Conservation (phyloP, 208 protist species). For the Crithidia thermophila region DNA sequence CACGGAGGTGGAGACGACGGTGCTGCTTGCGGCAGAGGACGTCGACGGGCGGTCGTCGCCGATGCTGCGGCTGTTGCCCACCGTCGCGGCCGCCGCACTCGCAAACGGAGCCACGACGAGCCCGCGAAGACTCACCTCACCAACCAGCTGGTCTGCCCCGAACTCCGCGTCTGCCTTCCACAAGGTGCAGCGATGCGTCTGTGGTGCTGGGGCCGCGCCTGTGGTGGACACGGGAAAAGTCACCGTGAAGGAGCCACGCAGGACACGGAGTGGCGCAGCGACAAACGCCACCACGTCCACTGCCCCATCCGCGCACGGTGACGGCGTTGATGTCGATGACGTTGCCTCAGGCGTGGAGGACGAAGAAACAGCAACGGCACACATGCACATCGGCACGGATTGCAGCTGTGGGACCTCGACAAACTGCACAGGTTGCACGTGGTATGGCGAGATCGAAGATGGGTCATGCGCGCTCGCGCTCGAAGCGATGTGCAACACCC, state of each 20-base stretch:
- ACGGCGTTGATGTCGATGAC: background rate
- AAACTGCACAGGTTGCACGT: conserved; percentile 39
- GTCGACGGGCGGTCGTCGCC: background rate
- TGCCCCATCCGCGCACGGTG: background rate
- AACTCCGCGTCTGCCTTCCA: conserved; percentile 14
- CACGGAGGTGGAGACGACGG: conserved; percentile 24
- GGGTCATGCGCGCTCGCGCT: no score
- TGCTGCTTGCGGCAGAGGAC: background rate
- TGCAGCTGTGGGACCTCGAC: conserved; percentile 47
- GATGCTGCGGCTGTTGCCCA: background rate
- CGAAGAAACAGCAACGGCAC: conserved; percentile 19
- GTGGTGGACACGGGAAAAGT: background rate
- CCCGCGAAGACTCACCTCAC: conserved; percentile 27
- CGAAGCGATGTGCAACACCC: conserved; percentile 36
- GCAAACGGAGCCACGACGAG: conserved; percentile 22
- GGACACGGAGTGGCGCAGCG: conserved; percentile 10
- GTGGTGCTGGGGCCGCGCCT: background rate
- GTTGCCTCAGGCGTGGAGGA: background rate
- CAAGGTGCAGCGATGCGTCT: background rate
- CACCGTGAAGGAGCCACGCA: conserved; percentile 26
- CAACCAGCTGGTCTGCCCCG: conserved; percentile 4
- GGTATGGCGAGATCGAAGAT: background rate
- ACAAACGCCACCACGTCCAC: conserved; percentile 26
- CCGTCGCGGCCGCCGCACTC: background rate
- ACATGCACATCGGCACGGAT: conserved; percentile 48